These are phyloP conservation scores for Ceratocystis cacaofunesta DNA, from an alignment of 2,329 filamentous ascomycete genomes.

Conservation along the genomic window DNA sequence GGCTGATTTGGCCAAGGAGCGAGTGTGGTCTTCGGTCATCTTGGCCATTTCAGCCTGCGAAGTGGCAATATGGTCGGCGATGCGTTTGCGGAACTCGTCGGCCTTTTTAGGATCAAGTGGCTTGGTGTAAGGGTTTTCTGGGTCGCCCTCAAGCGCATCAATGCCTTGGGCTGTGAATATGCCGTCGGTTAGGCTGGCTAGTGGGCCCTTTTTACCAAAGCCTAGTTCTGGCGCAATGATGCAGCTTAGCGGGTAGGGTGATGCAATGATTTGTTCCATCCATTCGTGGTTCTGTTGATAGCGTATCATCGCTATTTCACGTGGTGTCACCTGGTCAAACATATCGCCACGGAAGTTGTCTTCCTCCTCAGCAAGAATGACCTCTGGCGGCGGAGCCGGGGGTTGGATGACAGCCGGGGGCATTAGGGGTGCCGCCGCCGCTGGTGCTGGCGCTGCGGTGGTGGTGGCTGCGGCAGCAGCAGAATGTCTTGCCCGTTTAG, in stretches of 20 bases:
- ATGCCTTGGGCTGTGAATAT: constrained; percentile 56
- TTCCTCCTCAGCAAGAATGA: constrained; percentile 68
- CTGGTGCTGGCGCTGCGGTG: constrained; percentile 12
- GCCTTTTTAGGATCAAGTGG: constrained; percentile 62
- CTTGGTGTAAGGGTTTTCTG: constrained; percentile 44
- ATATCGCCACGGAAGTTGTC: constrained; percentile 76
- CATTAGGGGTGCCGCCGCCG: constrained; percentile 17
- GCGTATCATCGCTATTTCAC: constrained; percentile 72
- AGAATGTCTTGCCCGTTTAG: constrained; percentile 39
- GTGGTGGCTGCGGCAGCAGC: constrained; percentile 28
- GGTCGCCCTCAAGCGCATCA: constrained; percentile 31
- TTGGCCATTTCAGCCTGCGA: constrained; percentile 70
- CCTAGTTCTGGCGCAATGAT: constrained; percentile 80
- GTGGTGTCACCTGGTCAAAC: constrained; percentile 76
- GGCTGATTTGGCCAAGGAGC: constrained; percentile 59
- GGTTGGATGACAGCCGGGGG: constrained; percentile 17
- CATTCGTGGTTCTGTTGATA: constrained; percentile 95
- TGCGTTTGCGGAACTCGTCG: constrained; percentile 69
- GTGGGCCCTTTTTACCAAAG: constrained; percentile 67
- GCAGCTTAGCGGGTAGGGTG: constrained; percentile 70
- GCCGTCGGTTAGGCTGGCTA: constrained; percentile 67
- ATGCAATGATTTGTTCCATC: constrained; percentile 96
- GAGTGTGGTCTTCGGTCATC: constrained; percentile 66
- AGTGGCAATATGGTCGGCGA: constrained; percentile 54
- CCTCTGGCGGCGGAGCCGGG: constrained; percentile 27